Evolutionary conservation across 2,329 filamentous ascomycete species (phyloP).

Genomic region (Calonectria pteridis): DNA sequence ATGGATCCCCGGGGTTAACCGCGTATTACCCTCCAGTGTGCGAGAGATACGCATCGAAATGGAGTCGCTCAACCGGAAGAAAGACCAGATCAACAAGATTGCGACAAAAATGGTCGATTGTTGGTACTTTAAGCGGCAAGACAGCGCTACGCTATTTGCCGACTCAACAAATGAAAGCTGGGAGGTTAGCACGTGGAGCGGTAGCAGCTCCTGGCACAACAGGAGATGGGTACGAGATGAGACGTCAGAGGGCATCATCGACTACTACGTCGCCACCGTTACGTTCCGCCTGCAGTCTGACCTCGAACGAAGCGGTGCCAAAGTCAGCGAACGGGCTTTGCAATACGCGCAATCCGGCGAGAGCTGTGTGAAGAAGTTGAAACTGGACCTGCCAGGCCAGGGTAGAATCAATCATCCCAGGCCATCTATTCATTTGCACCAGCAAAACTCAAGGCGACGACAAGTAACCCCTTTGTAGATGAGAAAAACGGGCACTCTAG

Average conservation of each 20-base stretch:
- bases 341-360: not conserved
- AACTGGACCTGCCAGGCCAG: conserved; percentile 10
- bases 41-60: conserved; percentile 58
- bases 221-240: conserved; percentile 59
- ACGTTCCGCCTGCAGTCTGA: conserved; percentile 46
- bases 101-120: conserved; percentile 42
- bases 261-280: conserved; percentile 59
- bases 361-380: not conserved
- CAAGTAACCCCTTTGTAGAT: not conserved
- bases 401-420: not conserved
- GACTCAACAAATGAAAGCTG: conserved; percentile 39
- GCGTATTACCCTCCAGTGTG: conserved; percentile 48
- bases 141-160: conserved; percentile 48
- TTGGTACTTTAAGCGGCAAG: conserved; percentile 46
- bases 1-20: conserved; percentile 51
- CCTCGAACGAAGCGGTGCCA: conserved; percentile 36
- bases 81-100: conserved; percentile 59
- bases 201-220: conserved; percentile 56
- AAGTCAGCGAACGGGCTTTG: conserved; percentile 24
- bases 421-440: not conserved
- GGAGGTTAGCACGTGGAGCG: conserved; percentile 56
- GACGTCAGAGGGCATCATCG: conserved; percentile 50
- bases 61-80: conserved; percentile 61
- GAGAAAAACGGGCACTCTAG: not conserved
- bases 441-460: not conserved